Evolutionary conservation across 768 basidiomycete species (phyloP), one percentile per base, ranked within the genome.

Genomic region (Trametes sanguinea): DNA sequence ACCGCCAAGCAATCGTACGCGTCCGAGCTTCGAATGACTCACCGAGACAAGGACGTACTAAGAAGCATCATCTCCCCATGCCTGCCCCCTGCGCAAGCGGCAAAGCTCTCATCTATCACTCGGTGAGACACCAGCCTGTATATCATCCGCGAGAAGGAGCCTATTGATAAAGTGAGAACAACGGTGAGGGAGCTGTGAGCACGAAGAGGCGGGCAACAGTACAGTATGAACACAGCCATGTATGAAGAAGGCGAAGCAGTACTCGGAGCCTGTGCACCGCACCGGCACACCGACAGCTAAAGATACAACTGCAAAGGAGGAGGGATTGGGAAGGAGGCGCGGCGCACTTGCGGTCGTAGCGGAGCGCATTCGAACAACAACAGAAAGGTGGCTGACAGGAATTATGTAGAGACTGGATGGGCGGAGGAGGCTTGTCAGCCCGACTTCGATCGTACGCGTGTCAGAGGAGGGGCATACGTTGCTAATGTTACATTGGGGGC

Each of bases 401-500:
- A 59, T 59, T 59, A 59, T 58, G 51, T 40, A 48, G 53, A 33
- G 1, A 42, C 42, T 37, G 30, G 40, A 16, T 33, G 1, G 3
- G 30, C 11, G 4, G 47, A 22, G 27, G 16, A 11, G 50, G 9
- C 14, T 13, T 6, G 27, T 39, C 32, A 37, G 35, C 35, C 35
- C 35, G 11, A 37, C 6, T 37, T 37, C 35, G 35, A 37, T 37
- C 35, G 35, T 6, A 6, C 6, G 35, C 29, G 35, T 7, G 35
- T 16, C 14, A 5, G 0, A 6, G 27, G 10, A 30, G 10, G 9
- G 11, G 22, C 53, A 14, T 43, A 62, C 61, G 50, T 43, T 48
- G 53, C 45, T 59, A 63, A 50, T 63, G 51, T 17, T 63, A 63
- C 62, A 63, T 58, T 43, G 7, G 35, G 16, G 47, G 48, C 35